phyloP scores from a whole-genome alignment of 352 stramenopile species.

The Phytophthora rubi region DNA sequence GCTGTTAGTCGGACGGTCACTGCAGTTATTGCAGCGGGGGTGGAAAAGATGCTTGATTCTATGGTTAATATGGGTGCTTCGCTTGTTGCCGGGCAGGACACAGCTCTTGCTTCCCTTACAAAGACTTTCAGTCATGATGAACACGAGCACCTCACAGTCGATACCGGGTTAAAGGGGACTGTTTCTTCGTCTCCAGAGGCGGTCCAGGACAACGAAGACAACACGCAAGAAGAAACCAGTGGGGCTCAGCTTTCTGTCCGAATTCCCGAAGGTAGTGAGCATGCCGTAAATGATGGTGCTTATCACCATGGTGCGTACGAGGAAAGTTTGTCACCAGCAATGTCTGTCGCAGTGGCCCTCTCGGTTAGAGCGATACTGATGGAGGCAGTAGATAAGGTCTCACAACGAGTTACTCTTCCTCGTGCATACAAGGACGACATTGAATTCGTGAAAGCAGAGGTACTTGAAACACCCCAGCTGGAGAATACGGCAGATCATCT shows the following conservation, averaged over 20 bases:
- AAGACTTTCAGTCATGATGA: not conserved
- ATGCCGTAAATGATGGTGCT: not conserved
- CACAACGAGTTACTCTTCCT: constrained; percentile 3
- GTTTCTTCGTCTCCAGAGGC: not conserved
- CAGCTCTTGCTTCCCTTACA: not conserved
- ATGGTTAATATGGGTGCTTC: constrained; percentile 17
- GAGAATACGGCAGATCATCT: not conserved
- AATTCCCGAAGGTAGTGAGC: not conserved
- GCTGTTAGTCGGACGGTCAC: constrained; percentile 41
- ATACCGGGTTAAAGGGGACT: not conserved
- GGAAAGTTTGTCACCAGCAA: constrained; percentile 22
- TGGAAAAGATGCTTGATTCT: constrained; percentile 32
- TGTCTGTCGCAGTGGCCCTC: constrained; percentile 37
- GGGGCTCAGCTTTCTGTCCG: not conserved
- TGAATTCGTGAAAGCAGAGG: constrained; percentile 21
- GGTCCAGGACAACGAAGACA: not conserved
- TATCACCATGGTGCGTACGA: not conserved
- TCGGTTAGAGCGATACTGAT: constrained; percentile 36
- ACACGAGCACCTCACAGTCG: not conserved
- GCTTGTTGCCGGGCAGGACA: constrained; percentile 18
- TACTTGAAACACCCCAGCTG: constrained; percentile 5
- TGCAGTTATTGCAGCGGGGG: constrained; percentile 35
- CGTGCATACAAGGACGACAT: constrained; percentile 16
- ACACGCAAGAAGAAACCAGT: not conserved
- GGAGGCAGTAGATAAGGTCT: constrained; percentile 27